These are phyloP conservation scores for Fusarium torulosum DNA, from an alignment of 2,329 filamentous ascomycete genomes.

Conservation along the genomic window DNA sequence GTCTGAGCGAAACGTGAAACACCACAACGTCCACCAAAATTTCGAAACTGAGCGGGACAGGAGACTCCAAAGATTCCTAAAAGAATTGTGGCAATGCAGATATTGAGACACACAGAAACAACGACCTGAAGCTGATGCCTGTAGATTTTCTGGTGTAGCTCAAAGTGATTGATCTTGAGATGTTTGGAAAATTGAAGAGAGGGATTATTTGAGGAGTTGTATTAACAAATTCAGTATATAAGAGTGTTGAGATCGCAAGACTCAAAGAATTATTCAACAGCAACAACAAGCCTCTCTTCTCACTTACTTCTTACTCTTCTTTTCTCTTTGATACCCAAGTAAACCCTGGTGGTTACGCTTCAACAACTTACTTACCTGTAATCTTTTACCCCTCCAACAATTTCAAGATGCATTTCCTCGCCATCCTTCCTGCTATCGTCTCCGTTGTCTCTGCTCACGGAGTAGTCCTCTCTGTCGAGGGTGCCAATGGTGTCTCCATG, in stretches of 20 bases:
- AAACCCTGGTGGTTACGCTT: slow-evolving; percentile 18
- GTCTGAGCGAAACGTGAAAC: slow-evolving; percentile 33
- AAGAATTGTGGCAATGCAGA: not conserved
- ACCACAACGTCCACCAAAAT: not conserved
- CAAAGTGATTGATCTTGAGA: not conserved
- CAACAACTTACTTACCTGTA: not conserved
- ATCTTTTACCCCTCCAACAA: not conserved
- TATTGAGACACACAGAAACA: slow-evolving; percentile 11
- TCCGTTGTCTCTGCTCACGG: slow-evolving; percentile 69
- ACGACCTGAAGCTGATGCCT: slow-evolving; percentile 19
- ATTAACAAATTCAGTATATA: not conserved
- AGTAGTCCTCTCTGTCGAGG: slow-evolving; percentile 66
- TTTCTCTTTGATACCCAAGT: not conserved
- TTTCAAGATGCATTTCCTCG: slow-evolving; percentile 50
- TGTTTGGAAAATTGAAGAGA: not conserved
- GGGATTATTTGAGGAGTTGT: not conserved
- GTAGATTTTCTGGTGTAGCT: slow-evolving; percentile 1
- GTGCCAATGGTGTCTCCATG: slow-evolving; percentile 73
- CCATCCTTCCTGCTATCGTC: slow-evolving; percentile 53
- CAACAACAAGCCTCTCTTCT: slow-evolving; percentile 1
- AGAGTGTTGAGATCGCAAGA: not conserved
- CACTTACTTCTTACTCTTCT: not conserved
- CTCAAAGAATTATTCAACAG: not conserved
- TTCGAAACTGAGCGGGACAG: slow-evolving; percentile 11
- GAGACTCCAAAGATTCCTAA: not conserved